These are phyloP conservation scores for Triticum dicoccoides DNA, from an alignment of 176 grass and related monocot genomes.

Conservation along the genomic window DNA sequence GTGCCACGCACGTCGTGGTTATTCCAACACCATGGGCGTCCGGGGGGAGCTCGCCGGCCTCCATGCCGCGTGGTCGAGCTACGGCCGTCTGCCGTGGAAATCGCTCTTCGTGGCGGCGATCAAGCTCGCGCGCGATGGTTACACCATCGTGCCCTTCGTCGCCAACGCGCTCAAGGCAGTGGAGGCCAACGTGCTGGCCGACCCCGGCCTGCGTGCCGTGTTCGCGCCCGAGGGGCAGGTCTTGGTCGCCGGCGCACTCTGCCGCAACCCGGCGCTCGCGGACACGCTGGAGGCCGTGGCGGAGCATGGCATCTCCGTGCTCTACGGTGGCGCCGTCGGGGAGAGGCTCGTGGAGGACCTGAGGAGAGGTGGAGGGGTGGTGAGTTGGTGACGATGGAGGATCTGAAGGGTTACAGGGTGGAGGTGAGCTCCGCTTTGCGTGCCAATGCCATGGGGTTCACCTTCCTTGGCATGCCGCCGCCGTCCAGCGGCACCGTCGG, in stretches of 20 bases:
- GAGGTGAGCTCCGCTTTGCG: no score
- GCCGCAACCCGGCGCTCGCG: constrained; percentile 67
- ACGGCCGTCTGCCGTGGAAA: no score
- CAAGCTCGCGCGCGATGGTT: no score
- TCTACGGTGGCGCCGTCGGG: constrained; percentile 62
- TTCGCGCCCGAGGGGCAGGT: constrained; percentile 51
- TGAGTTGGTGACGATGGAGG: constrained; percentile 54
- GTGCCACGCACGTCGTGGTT: no score
- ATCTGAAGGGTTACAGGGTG: constrained; percentile 51
- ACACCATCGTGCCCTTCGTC: no score
- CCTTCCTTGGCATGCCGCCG: no score
- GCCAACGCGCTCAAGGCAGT: not conserved
- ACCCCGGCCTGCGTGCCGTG: constrained; percentile 63
- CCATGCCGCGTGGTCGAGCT: no score
- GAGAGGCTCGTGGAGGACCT: constrained; percentile 51
- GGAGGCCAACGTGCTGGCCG: constrained; percentile 47
- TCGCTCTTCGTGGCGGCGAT: no score
- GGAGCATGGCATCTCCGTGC: constrained; percentile 34
- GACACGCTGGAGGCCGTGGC: constrained; percentile 57
- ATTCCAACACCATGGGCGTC: no score
- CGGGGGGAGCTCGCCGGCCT: no score
- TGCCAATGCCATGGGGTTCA: no score
- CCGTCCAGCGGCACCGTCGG: no score
- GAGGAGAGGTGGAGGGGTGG: constrained; percentile 43
- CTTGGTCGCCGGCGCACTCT: constrained; percentile 48